phyloP scores from a whole-genome alignment of 2,329 filamentous ascomycete species.

The Fusarium sp. region DNA sequence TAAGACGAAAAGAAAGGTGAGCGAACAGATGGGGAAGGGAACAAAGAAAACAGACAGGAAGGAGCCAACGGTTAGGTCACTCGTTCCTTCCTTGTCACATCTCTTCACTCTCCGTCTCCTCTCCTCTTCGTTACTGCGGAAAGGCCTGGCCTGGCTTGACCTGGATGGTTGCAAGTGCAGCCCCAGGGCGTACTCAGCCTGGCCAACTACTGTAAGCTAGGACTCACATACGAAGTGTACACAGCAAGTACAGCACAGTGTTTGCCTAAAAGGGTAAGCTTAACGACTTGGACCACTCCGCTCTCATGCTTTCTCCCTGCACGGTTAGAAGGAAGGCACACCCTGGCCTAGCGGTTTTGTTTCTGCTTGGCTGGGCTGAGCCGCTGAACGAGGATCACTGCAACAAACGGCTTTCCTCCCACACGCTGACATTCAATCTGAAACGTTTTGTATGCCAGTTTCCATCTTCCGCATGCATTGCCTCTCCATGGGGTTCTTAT shows the following conservation, averaged over 20 bases:
- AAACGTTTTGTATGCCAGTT: constrained; percentile 15
- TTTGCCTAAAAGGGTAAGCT: constrained; percentile 13
- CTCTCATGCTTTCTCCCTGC: constrained; percentile 5
- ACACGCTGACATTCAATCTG: constrained; percentile 11
- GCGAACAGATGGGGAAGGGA: constrained; percentile 18
- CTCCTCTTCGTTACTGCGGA: constrained; percentile 24
- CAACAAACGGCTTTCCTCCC: constrained; percentile 3
- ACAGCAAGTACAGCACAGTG: constrained; percentile 22
- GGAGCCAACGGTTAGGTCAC: not conserved
- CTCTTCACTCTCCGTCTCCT: constrained; percentile 12
- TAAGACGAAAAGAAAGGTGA: constrained; percentile 13
- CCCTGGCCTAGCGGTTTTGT: constrained; percentile 13
- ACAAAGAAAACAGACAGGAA: constrained; percentile 31
- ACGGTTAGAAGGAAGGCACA: not conserved
- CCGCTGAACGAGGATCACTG: constrained; percentile 1
- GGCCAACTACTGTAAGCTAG: constrained; percentile 16
- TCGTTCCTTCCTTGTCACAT: constrained; percentile 26
- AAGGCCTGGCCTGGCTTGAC: constrained; percentile 33
- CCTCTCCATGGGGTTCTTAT: not conserved
- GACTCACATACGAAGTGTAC: constrained; percentile 29
- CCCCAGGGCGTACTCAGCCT: constrained; percentile 31
- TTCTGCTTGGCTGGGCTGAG: constrained; percentile 23
- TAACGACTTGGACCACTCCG: constrained; percentile 4
- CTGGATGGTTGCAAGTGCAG: constrained; percentile 35
- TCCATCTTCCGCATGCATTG: not conserved